Percentiles rank a stretch among this genome's conserved stretches.
phyloP scores from a whole-genome alignment of 2,329 filamentous ascomycete species.

The Aureobasidium pullulans region DNA sequence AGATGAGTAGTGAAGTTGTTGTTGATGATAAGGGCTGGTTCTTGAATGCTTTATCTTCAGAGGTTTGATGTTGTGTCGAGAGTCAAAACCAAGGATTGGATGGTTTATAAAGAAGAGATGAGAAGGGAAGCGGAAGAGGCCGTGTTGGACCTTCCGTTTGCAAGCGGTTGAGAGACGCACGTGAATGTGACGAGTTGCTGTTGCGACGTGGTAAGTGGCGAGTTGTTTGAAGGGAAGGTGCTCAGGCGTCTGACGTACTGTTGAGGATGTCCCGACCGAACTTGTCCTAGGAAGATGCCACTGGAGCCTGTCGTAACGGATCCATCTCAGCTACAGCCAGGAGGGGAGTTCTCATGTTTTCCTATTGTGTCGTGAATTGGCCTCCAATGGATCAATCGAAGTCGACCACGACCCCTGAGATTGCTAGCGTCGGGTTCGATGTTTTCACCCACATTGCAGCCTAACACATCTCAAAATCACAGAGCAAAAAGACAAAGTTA shows the following conservation, averaged over 20 bases:
- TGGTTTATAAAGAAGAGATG: neutral
- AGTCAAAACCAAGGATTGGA: neutral
- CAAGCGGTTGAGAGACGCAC: neutral
- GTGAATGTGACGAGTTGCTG: neutral
- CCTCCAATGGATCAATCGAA: too few species aligned
- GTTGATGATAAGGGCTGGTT: neutral
- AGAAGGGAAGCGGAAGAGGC: neutral
- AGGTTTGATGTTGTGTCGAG: neutral
- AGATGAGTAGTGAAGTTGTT: constrained; percentile 1
- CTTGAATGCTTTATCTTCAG: neutral
- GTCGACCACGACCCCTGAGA: too few species aligned
- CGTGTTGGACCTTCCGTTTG: constrained; percentile 7
- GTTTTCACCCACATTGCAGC: too few species aligned
- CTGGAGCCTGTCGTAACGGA: too few species aligned
- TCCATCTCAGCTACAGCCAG: too few species aligned
- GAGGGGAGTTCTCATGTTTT: too few species aligned
- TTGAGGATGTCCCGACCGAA: too few species aligned
- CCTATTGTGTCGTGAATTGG: too few species aligned
- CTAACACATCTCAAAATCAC: too few species aligned
- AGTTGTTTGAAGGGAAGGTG: neutral
- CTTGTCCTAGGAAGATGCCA: too few species aligned
- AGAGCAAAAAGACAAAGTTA: neutral
- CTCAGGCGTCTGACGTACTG: too few species aligned
- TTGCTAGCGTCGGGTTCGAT: too few species aligned
- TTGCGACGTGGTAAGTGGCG: neutral